Conservation (phyloP, 192 early-diverging fungal species). For the Coemansia guatemalensis region DNA sequence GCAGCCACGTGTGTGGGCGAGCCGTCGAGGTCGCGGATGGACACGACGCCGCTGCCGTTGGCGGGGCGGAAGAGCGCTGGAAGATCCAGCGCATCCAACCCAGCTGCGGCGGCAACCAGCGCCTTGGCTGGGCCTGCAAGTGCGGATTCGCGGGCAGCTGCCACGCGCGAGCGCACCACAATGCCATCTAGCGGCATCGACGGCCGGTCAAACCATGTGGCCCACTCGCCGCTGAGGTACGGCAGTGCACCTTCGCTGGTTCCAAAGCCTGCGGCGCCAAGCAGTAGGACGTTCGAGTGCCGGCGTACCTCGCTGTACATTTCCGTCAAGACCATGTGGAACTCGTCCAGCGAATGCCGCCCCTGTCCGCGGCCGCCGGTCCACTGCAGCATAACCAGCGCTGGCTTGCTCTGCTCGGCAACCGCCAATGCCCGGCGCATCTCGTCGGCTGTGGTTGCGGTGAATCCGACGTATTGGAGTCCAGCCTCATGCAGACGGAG, state of each 20-base stretch:
- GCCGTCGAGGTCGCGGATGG: conserved; percentile 82
- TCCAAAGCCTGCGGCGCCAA: conserved; percentile 91
- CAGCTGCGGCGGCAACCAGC: conserved; percentile 83
- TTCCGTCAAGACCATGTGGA: conserved; percentile 83
- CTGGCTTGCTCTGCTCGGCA: conserved; percentile 71
- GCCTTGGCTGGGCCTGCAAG: conserved; percentile 75
- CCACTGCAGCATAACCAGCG: conserved; percentile 90
- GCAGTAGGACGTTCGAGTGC: conserved; percentile 79
- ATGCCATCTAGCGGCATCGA: conserved; percentile 95
- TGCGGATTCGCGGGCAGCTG: conserved; percentile 82
- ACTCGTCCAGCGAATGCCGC: conserved; percentile 92
- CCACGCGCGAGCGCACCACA: conserved; percentile 86
- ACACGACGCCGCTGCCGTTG: conserved; percentile 80
- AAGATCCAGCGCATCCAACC: conserved; percentile 68
- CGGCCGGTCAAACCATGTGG: conserved; percentile 66
- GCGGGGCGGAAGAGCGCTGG: conserved; percentile 85
- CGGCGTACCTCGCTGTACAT: conserved; percentile 84
- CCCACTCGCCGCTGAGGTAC: conserved; percentile 90
- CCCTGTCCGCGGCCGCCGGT: conserved; percentile 94
- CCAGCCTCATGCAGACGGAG: conserved; percentile 70
- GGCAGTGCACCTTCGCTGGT: conserved; percentile 78
- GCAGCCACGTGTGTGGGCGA: conserved; percentile 92
- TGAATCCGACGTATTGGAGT: conserved; percentile 80
- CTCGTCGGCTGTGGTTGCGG: conserved; percentile 73
- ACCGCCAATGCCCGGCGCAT: conserved; percentile 78